Conservation (phyloP, 2,329 filamentous ascomycete genomes). For the Periglandula ipomoeae region DNA sequence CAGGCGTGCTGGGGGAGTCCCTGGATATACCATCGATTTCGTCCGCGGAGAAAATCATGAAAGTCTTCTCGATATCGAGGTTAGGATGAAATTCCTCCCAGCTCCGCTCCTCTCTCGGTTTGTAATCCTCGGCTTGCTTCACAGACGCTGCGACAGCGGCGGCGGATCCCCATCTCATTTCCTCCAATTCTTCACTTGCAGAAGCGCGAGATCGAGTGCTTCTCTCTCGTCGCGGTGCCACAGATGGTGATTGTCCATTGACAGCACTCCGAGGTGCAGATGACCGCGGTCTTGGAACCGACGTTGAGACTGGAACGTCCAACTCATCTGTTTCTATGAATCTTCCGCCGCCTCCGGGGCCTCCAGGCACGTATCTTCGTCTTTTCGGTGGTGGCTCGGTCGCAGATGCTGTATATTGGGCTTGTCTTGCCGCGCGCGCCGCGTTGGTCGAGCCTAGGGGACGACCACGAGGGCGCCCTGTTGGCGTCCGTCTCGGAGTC, state of each 20-base stretch:
- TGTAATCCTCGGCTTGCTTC: slow-evolving; percentile 90
- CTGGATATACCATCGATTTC: slow-evolving; percentile 68
- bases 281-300: slow-evolving; percentile 29
- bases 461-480: slow-evolving; percentile 37
- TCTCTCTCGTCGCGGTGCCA: slow-evolving; percentile 46
- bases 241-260: slow-evolving; percentile 26
- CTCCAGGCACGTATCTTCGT: slow-evolving; percentile 75
- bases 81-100: slow-evolving; percentile 98
- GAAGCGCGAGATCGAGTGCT: slow-evolving; percentile 45
- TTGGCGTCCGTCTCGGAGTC: slow-evolving; percentile 31
- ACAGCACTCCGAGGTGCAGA: slow-evolving; percentile 37
- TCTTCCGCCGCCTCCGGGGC: slow-evolving; percentile 75
- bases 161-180: slow-evolving; percentile 74
- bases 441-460: slow-evolving; percentile 35
- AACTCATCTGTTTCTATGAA: slow-evolving; percentile 66
- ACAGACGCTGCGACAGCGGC: slow-evolving; percentile 81
- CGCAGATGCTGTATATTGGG: slow-evolving; percentile 21
- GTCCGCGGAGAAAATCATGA: slow-evolving; percentile 71
- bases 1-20: slow-evolving; percentile 28
- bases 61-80: slow-evolving; percentile 75
- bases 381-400: slow-evolving; percentile 60
- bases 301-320: slow-evolving; percentile 40
- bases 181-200: slow-evolving; percentile 44
- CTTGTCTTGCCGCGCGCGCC: slow-evolving; percentile 29
- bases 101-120: slow-evolving; percentile 88